Conservation (phyloP, 139 green algal species). For the Haematococcus lacustris region DNA sequence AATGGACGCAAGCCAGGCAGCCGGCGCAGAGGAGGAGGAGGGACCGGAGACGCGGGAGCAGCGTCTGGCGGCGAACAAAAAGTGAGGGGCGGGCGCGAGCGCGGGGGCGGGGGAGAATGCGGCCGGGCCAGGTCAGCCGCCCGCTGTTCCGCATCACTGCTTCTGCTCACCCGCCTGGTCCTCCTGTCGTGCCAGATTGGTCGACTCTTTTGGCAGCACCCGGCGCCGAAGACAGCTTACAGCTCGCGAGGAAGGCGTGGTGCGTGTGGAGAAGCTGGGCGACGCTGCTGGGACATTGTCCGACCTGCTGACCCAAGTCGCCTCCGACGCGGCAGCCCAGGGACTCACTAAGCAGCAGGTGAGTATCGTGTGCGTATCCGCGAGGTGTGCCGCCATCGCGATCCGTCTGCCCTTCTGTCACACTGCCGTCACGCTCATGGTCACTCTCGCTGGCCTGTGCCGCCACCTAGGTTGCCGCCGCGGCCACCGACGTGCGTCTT, state of each 20-base stretch:
- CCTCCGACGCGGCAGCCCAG: neutral
- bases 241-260: conserved; percentile 31
- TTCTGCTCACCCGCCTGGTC: neutral
- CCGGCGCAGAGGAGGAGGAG: neutral
- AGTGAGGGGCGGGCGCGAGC: neutral
- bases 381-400: too few relatives aligned
- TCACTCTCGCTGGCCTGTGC: too few relatives aligned
- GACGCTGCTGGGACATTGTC: conserved; percentile 11
- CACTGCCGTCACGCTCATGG: too few relatives aligned
- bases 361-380: too few relatives aligned
- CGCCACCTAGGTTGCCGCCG: too few relatives aligned
- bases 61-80: conserved; percentile 16
- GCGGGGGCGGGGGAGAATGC: neutral
- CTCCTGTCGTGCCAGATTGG: conserved; percentile 23
- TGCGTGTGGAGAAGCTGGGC: conserved; percentile 26
- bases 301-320: neutral
- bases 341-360: conserved; percentile 11
- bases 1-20: neutral
- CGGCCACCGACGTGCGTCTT: too few relatives aligned
- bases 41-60: conserved; percentile 5
- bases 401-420: too few relatives aligned
- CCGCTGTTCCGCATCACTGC: neutral
- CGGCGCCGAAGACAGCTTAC: conserved; percentile 38
- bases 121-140: neutral
- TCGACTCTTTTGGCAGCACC: conserved; percentile 43